Percentiles rank a stretch among this genome's conserved stretches.
Evolutionary conservation across 164 flowering plant species (phyloP).

Genomic region (Stephania japonica): DNA sequence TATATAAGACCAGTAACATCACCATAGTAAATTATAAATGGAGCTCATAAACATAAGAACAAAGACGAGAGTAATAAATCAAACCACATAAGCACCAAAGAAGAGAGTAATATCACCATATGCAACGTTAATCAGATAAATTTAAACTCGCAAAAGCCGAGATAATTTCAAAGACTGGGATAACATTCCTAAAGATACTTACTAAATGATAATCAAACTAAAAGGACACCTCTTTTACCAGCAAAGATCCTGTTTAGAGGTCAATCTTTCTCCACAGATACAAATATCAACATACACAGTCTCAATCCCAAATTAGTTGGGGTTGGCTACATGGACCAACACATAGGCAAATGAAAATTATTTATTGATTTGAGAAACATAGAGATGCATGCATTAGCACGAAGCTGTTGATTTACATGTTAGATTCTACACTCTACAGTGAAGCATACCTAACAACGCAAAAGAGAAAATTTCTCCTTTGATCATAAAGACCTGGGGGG

Average conservation of each 20-base stretch:
- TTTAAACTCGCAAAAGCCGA: not conserved
- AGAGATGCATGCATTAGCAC: not conserved
- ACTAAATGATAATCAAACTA: not conserved
- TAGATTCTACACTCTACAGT: too few species aligned
- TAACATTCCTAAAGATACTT: not conserved
- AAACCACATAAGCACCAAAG: not conserved
- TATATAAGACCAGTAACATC: not conserved
- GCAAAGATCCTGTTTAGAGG: too few species aligned
- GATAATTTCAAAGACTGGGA: not conserved
- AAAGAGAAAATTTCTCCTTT: not conserved
- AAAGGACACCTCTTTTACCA: not conserved
- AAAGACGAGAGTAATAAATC: not conserved
- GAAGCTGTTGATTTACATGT: not conserved
- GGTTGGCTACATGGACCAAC: too few species aligned
- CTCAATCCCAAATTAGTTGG: too few species aligned
- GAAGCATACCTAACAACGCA: not conserved
- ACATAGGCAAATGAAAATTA: too few species aligned
- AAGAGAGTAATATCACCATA: too few species aligned
- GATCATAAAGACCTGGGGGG: conserved; percentile 66
- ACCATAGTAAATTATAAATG: not conserved
- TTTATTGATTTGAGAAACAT: too few species aligned
- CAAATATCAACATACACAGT: too few species aligned
- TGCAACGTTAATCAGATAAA: not conserved
- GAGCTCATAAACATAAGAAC: not conserved
- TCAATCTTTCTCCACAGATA: too few species aligned